phyloP scores from a whole-genome alignment of 805 yeast species.

The Yamadazyma kitorensis region DNA sequence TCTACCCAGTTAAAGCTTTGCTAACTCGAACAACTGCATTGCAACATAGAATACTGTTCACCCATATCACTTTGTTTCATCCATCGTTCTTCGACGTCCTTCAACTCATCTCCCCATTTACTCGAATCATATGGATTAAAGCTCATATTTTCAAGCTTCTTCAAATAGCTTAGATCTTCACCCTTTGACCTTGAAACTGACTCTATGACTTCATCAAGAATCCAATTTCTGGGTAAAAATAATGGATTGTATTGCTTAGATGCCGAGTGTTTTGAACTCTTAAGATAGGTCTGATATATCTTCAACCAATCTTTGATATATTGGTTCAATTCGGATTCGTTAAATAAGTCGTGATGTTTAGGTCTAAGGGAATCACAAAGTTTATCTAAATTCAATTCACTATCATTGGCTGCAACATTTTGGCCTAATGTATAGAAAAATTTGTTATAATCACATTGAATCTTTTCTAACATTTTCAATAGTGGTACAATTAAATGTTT shows the following conservation, averaged over 20 bases:
- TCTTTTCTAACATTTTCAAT: conserved; percentile 55
- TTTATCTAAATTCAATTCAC: no score
- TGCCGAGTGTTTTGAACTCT: conserved; percentile 25
- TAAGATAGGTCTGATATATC: conserved; percentile 43
- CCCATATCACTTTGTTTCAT: conserved; percentile 47
- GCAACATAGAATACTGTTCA: conserved; percentile 56
- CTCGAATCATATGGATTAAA: conserved; percentile 66
- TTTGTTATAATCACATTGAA: conserved; percentile 74
- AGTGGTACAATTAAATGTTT: conserved; percentile 54
- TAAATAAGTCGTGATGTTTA: conserved; percentile 10
- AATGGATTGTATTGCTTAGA: conserved; percentile 56
- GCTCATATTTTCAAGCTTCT: conserved; percentile 68
- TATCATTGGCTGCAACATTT: no score
- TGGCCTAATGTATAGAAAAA: conserved; percentile 69
- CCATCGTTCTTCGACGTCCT: conserved; percentile 60
- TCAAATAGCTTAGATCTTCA: conserved; percentile 47
- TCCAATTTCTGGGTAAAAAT: conserved; percentile 83
- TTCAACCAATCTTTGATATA: conserved; percentile 52
- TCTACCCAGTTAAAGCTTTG: not conserved
- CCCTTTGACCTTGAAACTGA: conserved; percentile 49
- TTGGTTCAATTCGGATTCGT: conserved; percentile 37
- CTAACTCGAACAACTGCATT: conserved; percentile 66
- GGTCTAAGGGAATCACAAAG: no score
- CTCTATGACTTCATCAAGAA: conserved; percentile 76
- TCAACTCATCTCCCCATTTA: conserved; percentile 65